Conservation (phyloP, 257 asterid genomes). For the Ilex aquifolium region DNA sequence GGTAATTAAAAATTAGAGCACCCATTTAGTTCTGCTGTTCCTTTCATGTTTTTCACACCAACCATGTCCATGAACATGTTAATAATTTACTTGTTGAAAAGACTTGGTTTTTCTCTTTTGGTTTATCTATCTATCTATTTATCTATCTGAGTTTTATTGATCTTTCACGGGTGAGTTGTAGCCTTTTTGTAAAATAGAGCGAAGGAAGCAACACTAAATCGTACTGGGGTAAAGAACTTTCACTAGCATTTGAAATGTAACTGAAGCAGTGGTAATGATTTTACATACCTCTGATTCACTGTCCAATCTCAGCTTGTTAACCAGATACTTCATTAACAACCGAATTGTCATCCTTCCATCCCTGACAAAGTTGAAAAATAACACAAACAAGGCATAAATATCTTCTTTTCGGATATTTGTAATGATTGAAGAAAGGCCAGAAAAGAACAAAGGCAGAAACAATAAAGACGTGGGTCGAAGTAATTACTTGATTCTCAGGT, state of each 20-base stretch:
- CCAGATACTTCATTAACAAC: conserved; percentile 78
- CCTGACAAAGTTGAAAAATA: conserved; percentile 24
- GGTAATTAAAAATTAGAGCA: conserved; percentile 10
- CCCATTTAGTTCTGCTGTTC: conserved; percentile 50
- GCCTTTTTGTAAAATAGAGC: not conserved
- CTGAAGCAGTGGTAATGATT: not conserved
- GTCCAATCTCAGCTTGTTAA: conserved; percentile 71
- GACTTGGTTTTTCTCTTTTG: conserved; percentile 5
- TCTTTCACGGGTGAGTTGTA: not conserved
- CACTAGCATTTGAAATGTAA: not conserved
- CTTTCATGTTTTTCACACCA: conserved; percentile 47
- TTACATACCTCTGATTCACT: conserved; percentile 86
- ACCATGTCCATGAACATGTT: conserved; percentile 8
- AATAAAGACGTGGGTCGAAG: not conserved
- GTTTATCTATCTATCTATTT: too few species aligned
- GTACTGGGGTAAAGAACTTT: not conserved
- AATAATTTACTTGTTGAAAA: not conserved
- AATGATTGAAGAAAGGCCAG: not conserved
- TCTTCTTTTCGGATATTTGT: not conserved
- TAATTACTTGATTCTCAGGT: conserved; percentile 84
- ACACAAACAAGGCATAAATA: not conserved
- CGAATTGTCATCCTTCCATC: conserved; percentile 86
- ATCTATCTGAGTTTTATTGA: not conserved
- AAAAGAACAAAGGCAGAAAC: not conserved
- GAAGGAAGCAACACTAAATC: not conserved